Evolutionary conservation across 371 early-diverging fungal genomes (phyloP).

Genomic region (Mortierella sp.): DNA sequence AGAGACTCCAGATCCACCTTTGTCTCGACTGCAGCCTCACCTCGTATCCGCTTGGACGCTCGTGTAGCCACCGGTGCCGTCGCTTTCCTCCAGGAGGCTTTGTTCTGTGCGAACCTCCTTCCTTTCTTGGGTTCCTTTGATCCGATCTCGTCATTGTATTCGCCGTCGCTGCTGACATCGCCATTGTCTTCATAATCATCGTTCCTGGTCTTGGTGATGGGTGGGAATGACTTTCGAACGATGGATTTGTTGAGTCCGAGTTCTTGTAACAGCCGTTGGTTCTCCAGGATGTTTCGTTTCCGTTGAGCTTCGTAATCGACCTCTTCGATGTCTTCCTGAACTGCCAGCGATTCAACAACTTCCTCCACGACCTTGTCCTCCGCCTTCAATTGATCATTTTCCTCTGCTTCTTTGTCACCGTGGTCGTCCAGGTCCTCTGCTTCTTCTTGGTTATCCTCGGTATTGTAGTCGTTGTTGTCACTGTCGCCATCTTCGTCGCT

Average conservation of each 20-base stretch:
- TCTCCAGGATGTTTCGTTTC: slow-evolving; percentile 47
- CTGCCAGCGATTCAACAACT: background rate
- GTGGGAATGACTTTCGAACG: slow-evolving; percentile 9
- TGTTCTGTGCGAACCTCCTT: slow-evolving; percentile 7
- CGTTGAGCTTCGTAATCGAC: slow-evolving; percentile 50
- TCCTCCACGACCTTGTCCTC: background rate
- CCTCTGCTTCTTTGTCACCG: background rate
- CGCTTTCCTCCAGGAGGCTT: background rate
- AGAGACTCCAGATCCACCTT: slow-evolving; percentile 38
- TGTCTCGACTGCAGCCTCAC: slow-evolving; percentile 25
- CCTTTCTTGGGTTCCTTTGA: slow-evolving; percentile 1
- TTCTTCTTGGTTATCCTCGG: background rate
- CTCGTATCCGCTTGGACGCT: slow-evolving; percentile 53
- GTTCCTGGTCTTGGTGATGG: background rate
- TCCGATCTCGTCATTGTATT: background rate
- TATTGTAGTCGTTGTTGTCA: background rate
- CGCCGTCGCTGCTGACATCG: slow-evolving; percentile 18
- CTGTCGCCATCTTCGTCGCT: background rate
- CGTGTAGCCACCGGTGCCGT: slow-evolving; percentile 18
- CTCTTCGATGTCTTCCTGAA: slow-evolving; percentile 12
- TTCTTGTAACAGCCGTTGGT: slow-evolving; percentile 39
- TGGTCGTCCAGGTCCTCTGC: background rate
- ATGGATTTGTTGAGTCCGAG: slow-evolving; percentile 37
- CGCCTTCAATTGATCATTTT: background rate
- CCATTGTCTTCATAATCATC: slow-evolving; percentile 11